Base-by-base conservation (phyloP, 1,284 basidiomycete species). In the Coniferiporia weirii region DNA sequence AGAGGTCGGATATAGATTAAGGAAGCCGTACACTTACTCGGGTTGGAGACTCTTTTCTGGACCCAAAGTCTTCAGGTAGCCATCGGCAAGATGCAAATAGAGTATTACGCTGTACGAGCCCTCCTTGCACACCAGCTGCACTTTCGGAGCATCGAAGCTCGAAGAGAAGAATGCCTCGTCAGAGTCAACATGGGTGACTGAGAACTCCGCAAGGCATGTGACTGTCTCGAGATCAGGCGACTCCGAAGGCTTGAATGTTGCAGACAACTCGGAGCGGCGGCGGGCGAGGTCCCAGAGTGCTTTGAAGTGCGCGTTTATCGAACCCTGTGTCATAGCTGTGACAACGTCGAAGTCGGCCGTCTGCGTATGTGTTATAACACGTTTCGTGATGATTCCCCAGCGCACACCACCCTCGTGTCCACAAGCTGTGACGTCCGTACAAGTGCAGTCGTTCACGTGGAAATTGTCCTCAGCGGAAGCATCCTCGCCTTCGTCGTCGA, bases 271-370 rank as follows among this genome's bases (percentile, higher is more conserved):
- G 32, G 52, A 34, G 13, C 49, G 51, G 13, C 49, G 49, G 17
- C 19, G 34, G 3, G 43, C 40, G 3, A 49, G 40, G 8, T 51
- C 54, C 64, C 65, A 68, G 20, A 69, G 59, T 4, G 60, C 52
- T 35, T 63, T 56, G 66, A 70, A 70, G 52, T 68, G 64, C 5
- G 59, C 63, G 59, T 71, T 70, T 63, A 72, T 65, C 2, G 70
- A 67, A 2, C 63, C 63, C 55, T 72, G 69, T 0, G 72, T 69
- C 52, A 73, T 61, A 0, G 70, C 69, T 36, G 61, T 64, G 62
- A 72, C 62, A 53, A 70, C 63, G 62, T 73, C 72, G 65, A 69
- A 73, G 53, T 68, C 68, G 36, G 32, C 38, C 20, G 56, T 49
- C n/a, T 52, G 32, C 8, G 57, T 59, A 4, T 56, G 44, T 7